Conservation (phyloP, 1,139 yeast species). For the Debaryomycetaceae sp. region DNA sequence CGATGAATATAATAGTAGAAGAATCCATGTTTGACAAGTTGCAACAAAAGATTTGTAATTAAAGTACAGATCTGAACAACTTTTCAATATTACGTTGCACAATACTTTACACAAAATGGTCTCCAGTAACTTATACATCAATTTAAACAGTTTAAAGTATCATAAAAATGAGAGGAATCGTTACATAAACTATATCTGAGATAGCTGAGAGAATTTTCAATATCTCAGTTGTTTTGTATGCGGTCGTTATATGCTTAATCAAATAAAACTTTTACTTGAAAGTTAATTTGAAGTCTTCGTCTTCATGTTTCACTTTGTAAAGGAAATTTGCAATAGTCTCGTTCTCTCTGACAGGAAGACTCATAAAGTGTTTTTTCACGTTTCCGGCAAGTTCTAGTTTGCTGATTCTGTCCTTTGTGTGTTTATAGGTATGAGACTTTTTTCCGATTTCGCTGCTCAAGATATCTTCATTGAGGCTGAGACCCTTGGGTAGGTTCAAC, state of each 20-base stretch:
- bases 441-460: conserved; percentile 63
- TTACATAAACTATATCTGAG: too few relatives aligned
- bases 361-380: conserved; percentile 60
- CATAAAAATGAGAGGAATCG: too few relatives aligned
- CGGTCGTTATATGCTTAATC: background rate
- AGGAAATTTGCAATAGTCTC: conserved; percentile 77
- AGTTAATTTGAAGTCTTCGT: conserved; percentile 42
- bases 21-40: conserved; percentile 39
- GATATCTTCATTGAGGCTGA: conserved; percentile 58
- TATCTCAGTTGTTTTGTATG: too few relatives aligned
- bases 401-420: conserved; percentile 40
- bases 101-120: background rate
- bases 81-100: background rate
- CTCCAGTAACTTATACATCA: background rate
- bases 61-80: background rate
- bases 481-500: conserved; percentile 47
- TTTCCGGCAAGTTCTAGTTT: conserved; percentile 54
- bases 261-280: conserved; percentile 17
- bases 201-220: too few relatives aligned
- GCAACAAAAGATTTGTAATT: background rate
- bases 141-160: too few relatives aligned
- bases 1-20: conserved; percentile 51
- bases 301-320: conserved; percentile 69
- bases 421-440: conserved; percentile 50
- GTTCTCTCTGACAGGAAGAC: conserved; percentile 65